Conservation (phyloP, 2,329 filamentous ascomycete species). For the Parastagonospora avenae region DNA sequence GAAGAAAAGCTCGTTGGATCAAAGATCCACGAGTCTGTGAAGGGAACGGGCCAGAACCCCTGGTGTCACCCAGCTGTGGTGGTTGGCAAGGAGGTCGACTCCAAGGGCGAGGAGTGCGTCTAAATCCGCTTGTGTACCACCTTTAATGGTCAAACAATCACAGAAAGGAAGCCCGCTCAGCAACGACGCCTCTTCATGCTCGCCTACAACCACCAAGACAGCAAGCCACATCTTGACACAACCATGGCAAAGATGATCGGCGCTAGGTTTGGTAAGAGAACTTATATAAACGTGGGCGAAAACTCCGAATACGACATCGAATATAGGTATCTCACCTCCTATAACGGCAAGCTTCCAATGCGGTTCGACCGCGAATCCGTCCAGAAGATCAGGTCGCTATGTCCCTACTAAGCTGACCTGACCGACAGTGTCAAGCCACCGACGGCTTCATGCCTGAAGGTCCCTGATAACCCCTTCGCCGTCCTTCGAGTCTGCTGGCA, state of each 20-base stretch:
- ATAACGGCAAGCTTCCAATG: slow-evolving; percentile 2
- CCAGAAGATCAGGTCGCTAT: slow-evolving; percentile 8
- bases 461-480: background rate
- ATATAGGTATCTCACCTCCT: slow-evolving; percentile 17
- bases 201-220: slow-evolving; percentile 9
- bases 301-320: slow-evolving; percentile 18
- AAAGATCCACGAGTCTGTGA: slow-evolving; percentile 1
- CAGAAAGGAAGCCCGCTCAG: background rate
- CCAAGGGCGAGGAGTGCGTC: slow-evolving; percentile 8
- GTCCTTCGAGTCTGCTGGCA: background rate
- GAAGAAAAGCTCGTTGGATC: background rate
- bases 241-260: slow-evolving; percentile 9
- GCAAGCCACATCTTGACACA: slow-evolving; percentile 3
- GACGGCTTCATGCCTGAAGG: slow-evolving; percentile 7
- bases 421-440: slow-evolving; percentile 6
- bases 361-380: slow-evolving; percentile 13
- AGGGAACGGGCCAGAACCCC: background rate
- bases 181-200: slow-evolving; percentile 15
- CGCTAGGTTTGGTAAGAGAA: slow-evolving; percentile 17
- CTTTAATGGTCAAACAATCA: slow-evolving; percentile 10
- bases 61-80: slow-evolving; percentile 17
- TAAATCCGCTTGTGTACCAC: slow-evolving; percentile 15
- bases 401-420: background rate
- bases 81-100: slow-evolving; percentile 1
- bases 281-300: slow-evolving; percentile 23